Base-by-base conservation (phyloP, 1,284 basidiomycete genomes). In the Violaceomyces palustris region DNA sequence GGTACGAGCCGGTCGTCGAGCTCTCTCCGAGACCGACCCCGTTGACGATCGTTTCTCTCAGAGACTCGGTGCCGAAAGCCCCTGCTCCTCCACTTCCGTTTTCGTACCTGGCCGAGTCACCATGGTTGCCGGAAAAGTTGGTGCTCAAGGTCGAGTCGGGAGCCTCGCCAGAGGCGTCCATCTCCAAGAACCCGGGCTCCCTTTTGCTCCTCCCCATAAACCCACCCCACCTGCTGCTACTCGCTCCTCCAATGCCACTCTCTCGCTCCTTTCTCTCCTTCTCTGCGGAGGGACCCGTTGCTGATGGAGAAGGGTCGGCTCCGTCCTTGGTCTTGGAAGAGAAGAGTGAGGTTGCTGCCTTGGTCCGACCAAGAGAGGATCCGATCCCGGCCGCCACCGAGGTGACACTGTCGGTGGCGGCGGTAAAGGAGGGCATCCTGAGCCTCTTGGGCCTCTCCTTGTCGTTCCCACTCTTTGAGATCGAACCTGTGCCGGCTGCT, bases 361-460 rank as follows among this genome's bases (percentile, higher is more conserved):
- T 37, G 5, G 47, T 23, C 6, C 56, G 44, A 14, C 48, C 40
- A 12, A 60, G 49, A 7, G 55, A n/a, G 5, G 14, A 42, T 4
- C 55, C 50, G 23, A 58, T 41, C 3, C 46, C 46, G 0, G 51
- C 44, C 6, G 56, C 38, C 7, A 51, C 31, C 3, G 56, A 60
- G 6, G 51, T 29, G 12, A 60, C 48, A 14, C 51, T 36, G 11
- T 54, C 56, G 8, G 41, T 28, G 2, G 48, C 43, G 8, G 45
- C 51, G 27, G 39, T 19, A 41, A 60, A 51, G 2, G 56, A 55
- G 1, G 56, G 56, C 56, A 60, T 60, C 4, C 51, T 44, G 9
- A 60, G 28, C 8, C 51, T 32, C 18, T 23, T 38, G 33, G 29
- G 4, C 31, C 46, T 55, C 3, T 54, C 45, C 22, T 38, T 38